These are phyloP conservation scores for Metarhizium guizhouense DNA, from an alignment of 2,329 filamentous ascomycete species.

Conservation along the genomic window DNA sequence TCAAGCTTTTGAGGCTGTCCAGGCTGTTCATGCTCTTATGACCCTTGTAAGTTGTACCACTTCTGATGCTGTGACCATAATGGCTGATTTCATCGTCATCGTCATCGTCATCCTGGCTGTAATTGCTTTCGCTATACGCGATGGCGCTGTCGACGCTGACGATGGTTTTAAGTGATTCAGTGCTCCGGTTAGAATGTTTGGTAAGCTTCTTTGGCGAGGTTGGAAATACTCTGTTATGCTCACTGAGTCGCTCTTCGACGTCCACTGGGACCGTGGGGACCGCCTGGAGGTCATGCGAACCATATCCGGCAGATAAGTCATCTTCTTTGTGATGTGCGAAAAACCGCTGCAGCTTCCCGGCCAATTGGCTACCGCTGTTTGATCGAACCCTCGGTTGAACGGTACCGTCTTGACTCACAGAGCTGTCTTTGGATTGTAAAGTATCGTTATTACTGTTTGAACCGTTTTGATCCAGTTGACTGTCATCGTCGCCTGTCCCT, in stretches of 20 bases:
- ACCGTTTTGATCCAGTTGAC: not conserved
- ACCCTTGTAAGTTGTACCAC: not conserved
- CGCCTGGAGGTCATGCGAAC: slow-evolving; percentile 7
- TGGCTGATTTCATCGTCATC: not conserved
- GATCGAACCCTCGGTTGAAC: slow-evolving; percentile 10
- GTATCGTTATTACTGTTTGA: not conserved
- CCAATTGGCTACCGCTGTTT: slow-evolving; percentile 13
- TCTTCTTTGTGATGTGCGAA: not conserved
- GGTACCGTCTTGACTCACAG: not conserved
- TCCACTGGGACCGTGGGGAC: slow-evolving; percentile 28
- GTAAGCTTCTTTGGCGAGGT: slow-evolving; percentile 26
- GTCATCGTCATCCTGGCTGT: not conserved
- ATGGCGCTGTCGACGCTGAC: slow-evolving; percentile 37
- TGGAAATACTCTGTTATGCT: slow-evolving; percentile 24
- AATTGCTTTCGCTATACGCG: slow-evolving; percentile 1
- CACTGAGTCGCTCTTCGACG: slow-evolving; percentile 25
- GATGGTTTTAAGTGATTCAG: slow-evolving; percentile 40
- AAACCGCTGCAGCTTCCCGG: slow-evolving; percentile 8
- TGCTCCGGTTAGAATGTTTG: slow-evolving; percentile 31
- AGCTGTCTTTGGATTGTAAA: not conserved
- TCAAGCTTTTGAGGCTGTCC: not conserved
- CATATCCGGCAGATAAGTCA: not conserved
- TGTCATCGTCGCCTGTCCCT: not conserved
- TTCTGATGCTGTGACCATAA: not conserved
- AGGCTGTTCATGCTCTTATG: slow-evolving; percentile 3